Evolutionary conservation across 2,329 filamentous ascomycete genomes (phyloP), one percentile per base, ranked within the genome.

Genomic region (Aspergillus aculeatus): DNA sequence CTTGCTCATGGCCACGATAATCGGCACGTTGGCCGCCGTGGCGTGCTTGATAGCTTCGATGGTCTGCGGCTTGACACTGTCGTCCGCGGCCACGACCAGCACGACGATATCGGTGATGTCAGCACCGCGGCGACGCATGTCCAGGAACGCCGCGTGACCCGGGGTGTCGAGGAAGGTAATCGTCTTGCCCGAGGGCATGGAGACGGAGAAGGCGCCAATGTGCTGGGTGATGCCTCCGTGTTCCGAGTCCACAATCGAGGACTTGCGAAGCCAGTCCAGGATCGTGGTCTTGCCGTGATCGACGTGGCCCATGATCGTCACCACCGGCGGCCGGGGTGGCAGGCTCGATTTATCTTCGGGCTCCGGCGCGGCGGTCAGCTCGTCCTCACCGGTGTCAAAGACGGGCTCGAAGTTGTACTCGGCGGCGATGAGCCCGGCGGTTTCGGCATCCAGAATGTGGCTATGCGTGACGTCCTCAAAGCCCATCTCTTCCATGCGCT

Each of bases 251-350:
- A 89, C 96, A 48, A 99, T 87, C 6, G 92, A 97, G 1, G 93
- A 95, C 68, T 96, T 96, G 41, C 95, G 90, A 49, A 99, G 81
- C 78, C 89, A 98, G 73, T 99, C 95, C 10, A 99, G 82, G 47
- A 99, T 87, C 0, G 96, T 99, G 0, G 95, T 99, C 80, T 99
- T 99, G 56, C 95, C 95, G 74, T 99, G 95, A 73, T 99, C 96
- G 68, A 99, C 95, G 66, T 99, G 95, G 2, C 95, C 95, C 96
- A 99, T 99, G 71, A 99, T 99, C 0, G 96, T 98, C 44, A 99
- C 93, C 38, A 99, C 92, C 0, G 95, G 96, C 7, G 95, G 94
- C 16, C 96, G 86, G 35, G 81, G 76, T 2, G 92, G 92, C 7
- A 97, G 77, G 14, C 75, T 68, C 0, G 89, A 86, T 52, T 81